phyloP scores from a whole-genome alignment of 768 basidiomycete genomes.

The Termitomyces sp. region DNA sequence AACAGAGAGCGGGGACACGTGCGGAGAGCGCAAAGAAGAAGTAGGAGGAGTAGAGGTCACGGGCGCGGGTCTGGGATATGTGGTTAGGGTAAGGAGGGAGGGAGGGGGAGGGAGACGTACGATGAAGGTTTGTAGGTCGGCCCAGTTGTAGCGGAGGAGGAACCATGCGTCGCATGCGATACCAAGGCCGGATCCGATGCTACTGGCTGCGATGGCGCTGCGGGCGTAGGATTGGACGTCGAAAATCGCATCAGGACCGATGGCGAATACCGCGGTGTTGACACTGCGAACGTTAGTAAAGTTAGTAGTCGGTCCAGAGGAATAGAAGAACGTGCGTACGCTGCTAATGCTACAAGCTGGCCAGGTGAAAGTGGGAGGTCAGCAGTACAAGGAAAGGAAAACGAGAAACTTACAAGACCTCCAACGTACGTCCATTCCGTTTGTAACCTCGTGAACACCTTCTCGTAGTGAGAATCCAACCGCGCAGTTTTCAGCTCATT shows the following conservation, averaged over 20 bases:
- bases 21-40: slow-evolving; percentile 69
- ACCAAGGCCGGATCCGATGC: slow-evolving; percentile 61
- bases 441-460: slow-evolving; percentile 42
- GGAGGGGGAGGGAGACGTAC: slow-evolving; percentile 24
- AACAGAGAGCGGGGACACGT: slow-evolving; percentile 59
- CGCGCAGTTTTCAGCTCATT: slow-evolving; percentile 46
- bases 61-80: slow-evolving; percentile 38
- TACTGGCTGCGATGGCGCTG: slow-evolving; percentile 53
- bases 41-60: slow-evolving; percentile 56
- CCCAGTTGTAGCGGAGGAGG: slow-evolving; percentile 57
- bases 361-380: not conserved
- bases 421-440: slow-evolving; percentile 67
- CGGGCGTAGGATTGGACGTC: slow-evolving; percentile 41
- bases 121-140: slow-evolving; percentile 46
- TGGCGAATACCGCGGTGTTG: slow-evolving; percentile 61
- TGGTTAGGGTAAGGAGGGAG: not conserved
- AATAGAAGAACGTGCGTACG: slow-evolving; percentile 30
- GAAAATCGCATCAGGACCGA: slow-evolving; percentile 52
- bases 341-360: slow-evolving; percentile 59
- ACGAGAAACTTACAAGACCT: slow-evolving; percentile 43
- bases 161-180: slow-evolving; percentile 65
- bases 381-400: not conserved
- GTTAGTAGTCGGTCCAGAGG: not conserved
- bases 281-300: slow-evolving; percentile 25
- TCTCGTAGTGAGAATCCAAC: slow-evolving; percentile 47